These are phyloP conservation scores for Protomyces macrosporus DNA, from an alignment of 1,139 yeast genomes.

Conservation along the genomic window DNA sequence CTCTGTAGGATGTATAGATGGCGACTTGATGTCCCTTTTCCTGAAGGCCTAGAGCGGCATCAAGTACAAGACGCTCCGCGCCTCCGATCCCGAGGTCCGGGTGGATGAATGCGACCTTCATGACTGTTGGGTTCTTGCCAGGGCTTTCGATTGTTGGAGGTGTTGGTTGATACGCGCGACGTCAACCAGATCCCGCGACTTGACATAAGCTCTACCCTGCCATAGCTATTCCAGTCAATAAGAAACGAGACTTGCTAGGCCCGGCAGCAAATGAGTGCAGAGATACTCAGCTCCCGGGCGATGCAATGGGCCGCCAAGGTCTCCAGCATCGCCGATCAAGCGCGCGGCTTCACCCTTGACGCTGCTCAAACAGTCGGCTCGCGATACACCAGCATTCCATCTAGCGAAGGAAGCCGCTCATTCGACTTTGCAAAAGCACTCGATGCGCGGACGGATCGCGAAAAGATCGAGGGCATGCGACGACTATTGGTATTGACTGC, in stretches of 20 bases:
- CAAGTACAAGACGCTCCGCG: slow-evolving; percentile 91
- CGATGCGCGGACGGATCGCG: slow-evolving; percentile 19
- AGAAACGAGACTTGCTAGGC: no score
- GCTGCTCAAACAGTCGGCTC: slow-evolving; percentile 25
- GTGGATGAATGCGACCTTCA: slow-evolving; percentile 77
- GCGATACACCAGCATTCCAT: not conserved
- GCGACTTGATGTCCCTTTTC: slow-evolving; percentile 59
- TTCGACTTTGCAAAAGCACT: slow-evolving; percentile 6
- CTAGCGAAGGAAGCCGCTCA: slow-evolving; percentile 2
- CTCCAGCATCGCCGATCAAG: slow-evolving; percentile 19
- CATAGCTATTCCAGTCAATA: no score
- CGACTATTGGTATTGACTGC: slow-evolving; percentile 9
- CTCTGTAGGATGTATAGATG: slow-evolving; percentile 86
- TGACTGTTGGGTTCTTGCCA: slow-evolving; percentile 27
- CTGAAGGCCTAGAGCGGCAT: slow-evolving; percentile 86
- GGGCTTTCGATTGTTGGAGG: no score
- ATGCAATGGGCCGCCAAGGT: slow-evolving; percentile 26
- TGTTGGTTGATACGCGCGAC: no score
- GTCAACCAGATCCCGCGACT: no score
- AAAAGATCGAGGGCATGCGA: slow-evolving; percentile 23
- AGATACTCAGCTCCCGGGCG: slow-evolving; percentile 25
- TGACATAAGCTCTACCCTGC: no score
- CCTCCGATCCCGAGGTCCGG: slow-evolving; percentile 98
- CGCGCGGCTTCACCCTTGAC: slow-evolving; percentile 21
- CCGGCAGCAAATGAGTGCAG: not conserved